A percentile compares a stretch with the other conserved stretches of the same genome.
Evolutionary conservation across 495 filamentous ascomycete species (phyloP).

Genomic region (Cenococcum geophilum): DNA sequence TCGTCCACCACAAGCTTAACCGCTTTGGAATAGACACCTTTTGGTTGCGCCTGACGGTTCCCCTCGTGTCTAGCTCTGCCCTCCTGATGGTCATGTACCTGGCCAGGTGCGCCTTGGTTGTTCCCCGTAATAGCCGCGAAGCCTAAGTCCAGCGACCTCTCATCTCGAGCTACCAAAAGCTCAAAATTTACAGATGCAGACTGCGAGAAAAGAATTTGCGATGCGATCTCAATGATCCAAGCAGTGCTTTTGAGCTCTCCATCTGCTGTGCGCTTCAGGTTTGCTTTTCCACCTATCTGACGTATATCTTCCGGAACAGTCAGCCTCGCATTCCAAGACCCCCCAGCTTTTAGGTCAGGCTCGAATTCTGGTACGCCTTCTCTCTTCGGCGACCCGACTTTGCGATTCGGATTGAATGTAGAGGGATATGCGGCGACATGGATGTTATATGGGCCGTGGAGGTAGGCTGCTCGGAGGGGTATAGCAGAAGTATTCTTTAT

Average conservation of each 20-base stretch:
- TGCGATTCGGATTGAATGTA: conserved; percentile 70
- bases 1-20: conserved; percentile 75
- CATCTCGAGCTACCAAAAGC: conserved; percentile 75
- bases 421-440: conserved; percentile 78
- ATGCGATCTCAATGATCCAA: conserved; percentile 88
- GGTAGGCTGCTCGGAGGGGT: conserved; percentile 85
- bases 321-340: conserved; percentile 71
- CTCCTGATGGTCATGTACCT: conserved; percentile 64
- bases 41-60: conserved; percentile 49
- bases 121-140: conserved; percentile 45
- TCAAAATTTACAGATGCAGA: conserved; percentile 89
- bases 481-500: conserved; percentile 90
- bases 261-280: conserved; percentile 33
- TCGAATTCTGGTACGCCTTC: conserved; percentile 81
- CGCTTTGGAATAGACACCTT: conserved; percentile 74
- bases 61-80: conserved; percentile 45
- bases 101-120: conserved; percentile 53
- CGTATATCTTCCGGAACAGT: conserved; percentile 67
- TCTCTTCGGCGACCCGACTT: conserved; percentile 54
- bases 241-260: conserved; percentile 46
- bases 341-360: conserved; percentile 90
- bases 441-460: conserved; percentile 91
- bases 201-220: conserved; percentile 85
- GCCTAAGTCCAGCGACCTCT: conserved; percentile 66
- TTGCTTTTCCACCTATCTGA: conserved; percentile 39